Base-by-base conservation (phyloP, 2,329 filamentous ascomycete genomes). In the Epichloe festucae region DNA sequence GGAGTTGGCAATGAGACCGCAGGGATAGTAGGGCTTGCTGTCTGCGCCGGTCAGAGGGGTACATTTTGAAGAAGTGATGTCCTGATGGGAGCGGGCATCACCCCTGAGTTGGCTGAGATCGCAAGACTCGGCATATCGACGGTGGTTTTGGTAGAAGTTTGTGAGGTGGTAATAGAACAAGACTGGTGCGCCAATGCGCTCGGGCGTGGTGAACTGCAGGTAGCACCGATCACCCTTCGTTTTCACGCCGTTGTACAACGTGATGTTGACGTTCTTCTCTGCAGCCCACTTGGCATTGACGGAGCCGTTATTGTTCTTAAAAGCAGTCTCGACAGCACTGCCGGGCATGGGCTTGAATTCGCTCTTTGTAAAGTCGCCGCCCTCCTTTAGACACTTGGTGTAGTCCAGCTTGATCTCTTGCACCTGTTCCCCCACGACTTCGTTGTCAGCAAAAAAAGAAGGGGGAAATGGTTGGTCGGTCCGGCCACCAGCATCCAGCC, bases 91-190 rank as follows among this genome's bases (percentile, higher is more conserved):
- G 17, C 86, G 77, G 11, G 75, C 76, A 5, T 81, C 73, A 45
- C 90, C 93, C 58, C 84, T 71, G 50, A 98, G 75, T 68, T 98
- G 93, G 49, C 87, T 76, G 52, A 84, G 77, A 63, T 90, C 85
- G 62, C 95, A 85, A 1, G 88, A 95, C 64, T 89, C 87, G 54
- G 96, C 93, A 60, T 98, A 98, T 67, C 91, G 84, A 58, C 93
- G 85, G 66, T 98, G 93, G 66, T 98, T 98, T 70, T 98, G 93
- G 73, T 97, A 97, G 72, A 98, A 98, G 71, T 97, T 95, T 53
- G 89, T 91, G 56, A 98, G 82, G 59, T 86, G 85, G 69, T 98
- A 98, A 73, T 96, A 98, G 68, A 97, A 82, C 55, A 91, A 79
- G 11, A 98, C 87, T 0, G 91, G 89, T 1, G 89, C 80, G 3